A percentile compares a stretch with the other conserved stretches of the same genome.
phyloP scores from a whole-genome alignment of 805 yeast genomes.

The Candida tibetensis region DNA sequence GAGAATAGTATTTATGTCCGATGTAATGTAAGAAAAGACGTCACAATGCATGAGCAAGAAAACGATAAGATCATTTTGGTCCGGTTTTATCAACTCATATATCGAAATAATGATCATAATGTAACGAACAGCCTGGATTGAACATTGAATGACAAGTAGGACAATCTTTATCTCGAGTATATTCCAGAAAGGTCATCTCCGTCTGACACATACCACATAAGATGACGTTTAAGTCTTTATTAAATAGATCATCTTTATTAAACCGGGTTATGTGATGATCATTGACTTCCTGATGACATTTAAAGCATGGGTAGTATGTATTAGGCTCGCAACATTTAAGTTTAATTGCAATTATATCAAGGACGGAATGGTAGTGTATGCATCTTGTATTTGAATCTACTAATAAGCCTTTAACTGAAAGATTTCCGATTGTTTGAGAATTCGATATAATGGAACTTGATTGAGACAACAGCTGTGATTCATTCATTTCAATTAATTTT shows the following conservation, averaged over 20 bases:
- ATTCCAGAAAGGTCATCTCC: conserved; percentile 29
- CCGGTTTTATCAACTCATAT: no score
- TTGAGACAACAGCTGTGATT: no score
- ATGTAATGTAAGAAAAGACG: no score
- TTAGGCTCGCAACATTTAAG: conserved; percentile 33
- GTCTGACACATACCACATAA: conserved; percentile 37
- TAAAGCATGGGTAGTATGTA: conserved; percentile 36
- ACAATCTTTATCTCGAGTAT: conserved; percentile 18
- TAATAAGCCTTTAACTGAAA: not conserved
- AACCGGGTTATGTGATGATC: conserved; percentile 16
- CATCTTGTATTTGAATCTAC: conserved; percentile 37
- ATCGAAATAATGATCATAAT: conserved; percentile 36
- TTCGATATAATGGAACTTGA: no score
- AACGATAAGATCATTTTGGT: no score
- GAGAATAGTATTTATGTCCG: no score
- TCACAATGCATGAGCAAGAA: no score
- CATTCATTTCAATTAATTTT: no score
- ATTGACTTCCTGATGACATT: conserved; percentile 30
- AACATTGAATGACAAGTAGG: conserved; percentile 25
- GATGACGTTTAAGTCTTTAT: conserved; percentile 19
- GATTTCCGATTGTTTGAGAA: not conserved
- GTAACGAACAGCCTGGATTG: conserved; percentile 39
- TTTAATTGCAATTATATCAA: conserved; percentile 40
- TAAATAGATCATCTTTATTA: conserved; percentile 8
- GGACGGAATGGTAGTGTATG: conserved; percentile 30